Evolutionary conservation across 106 monocot genomes (phyloP), one percentile per base, ranked within the genome.

Genomic region (Dendrobium nobile): DNA sequence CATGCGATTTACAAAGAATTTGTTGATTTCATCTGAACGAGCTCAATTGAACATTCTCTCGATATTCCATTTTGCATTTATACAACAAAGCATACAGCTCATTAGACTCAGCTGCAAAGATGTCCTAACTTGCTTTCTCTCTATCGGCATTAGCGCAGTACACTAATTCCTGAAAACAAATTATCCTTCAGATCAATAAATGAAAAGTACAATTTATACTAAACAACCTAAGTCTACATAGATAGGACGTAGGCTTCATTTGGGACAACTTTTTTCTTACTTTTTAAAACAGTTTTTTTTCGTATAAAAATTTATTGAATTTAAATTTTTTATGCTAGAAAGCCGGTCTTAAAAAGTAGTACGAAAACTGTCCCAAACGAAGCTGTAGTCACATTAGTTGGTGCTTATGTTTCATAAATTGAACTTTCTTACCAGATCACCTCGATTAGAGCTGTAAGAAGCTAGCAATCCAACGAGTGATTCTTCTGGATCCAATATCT

Each of bases 161-260:
- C 45, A 76, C 22, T 26, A 76, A 76, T 76, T 76, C 76, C 76
- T 76, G 76, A 76, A 15, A 54, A 54, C 4, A 11, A 54, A 54
- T 54, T 54, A 54, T 54, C 13, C 9, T 54, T 54, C 54, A 54
- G 1, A 17, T 17, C 9, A 54, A 17, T 17, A 54, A 54, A 17
- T 54, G 17, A 17, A 1, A 9, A 54, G 54, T 11, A 17, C 17
- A 17, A 9, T 17, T 54, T 9, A 54, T 54, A 54, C 0, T 11
- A 54, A 54, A 54, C 17, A 17, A 54, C 9, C 54, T 0, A 17
- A 11, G 7, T 54, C 7, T 54, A 17, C 78, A 77, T 89, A 93
- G 91, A 91, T 89, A 41, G 90, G 91, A 1, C 70, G 91, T 79
- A 91, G 31, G n/a, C n/a, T n/a, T n/a, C n/a, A n/a, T n/a, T n/a